phyloP scores from a whole-genome alignment of 495 filamentous ascomycete genomes.

The Physcia stellaris region DNA sequence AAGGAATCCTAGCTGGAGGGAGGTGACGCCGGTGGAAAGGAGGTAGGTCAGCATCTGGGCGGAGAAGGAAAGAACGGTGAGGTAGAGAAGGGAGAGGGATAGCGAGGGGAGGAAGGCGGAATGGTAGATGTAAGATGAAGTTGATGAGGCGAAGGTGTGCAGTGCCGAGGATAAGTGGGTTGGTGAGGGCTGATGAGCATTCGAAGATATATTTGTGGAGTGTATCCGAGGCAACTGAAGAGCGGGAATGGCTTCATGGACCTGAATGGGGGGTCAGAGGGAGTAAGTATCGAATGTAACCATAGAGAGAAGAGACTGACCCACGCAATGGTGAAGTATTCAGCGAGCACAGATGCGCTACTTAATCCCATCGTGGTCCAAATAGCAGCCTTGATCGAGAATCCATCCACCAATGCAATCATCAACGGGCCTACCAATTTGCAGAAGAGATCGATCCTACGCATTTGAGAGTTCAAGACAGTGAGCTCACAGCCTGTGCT shows the following conservation, averaged over 20 bases:
- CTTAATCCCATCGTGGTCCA: constrained; percentile 30
- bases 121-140: constrained; percentile 4
- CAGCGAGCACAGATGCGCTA: constrained; percentile 28
- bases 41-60: constrained; percentile 15
- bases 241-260: constrained; percentile 28
- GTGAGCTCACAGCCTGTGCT: constrained; percentile 15
- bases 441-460: constrained; percentile 59
- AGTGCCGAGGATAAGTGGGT: too few relatives aligned
- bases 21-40: constrained; percentile 6
- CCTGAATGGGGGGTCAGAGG: constrained; percentile 10
- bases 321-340: constrained; percentile 44
- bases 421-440: constrained; percentile 51
- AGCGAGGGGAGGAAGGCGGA: constrained; percentile 11
- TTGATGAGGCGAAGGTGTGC: too few relatives aligned
- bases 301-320: constrained; percentile 15
- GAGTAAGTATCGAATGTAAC: too few relatives aligned
- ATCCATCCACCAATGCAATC: constrained; percentile 35
- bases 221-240: too few relatives aligned
- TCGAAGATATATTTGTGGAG: too few relatives aligned
- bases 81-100: constrained; percentile 11
- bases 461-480: constrained; percentile 48
- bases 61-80: constrained; percentile 12
- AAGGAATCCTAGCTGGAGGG: constrained; percentile 4
- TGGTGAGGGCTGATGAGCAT: too few relatives aligned
- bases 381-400: constrained; percentile 35